Conservation (phyloP, 2,329 filamentous ascomycete species). For the Colletotrichum neosansevieriae region DNA sequence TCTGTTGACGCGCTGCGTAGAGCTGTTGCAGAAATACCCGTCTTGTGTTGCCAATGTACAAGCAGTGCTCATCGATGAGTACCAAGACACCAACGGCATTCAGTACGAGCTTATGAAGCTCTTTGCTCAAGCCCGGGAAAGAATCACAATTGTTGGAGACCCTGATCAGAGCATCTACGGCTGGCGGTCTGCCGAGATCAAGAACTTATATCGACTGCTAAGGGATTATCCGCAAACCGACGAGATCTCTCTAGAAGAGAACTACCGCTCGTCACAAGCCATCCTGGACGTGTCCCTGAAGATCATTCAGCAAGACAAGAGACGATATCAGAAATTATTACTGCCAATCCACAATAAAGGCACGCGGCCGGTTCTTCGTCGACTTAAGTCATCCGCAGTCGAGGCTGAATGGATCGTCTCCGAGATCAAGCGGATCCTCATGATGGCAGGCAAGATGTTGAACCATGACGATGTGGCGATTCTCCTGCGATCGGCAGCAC, state of each 20-base stretch:
- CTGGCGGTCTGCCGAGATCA: slow-evolving; percentile 92
- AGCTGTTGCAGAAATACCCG: slow-evolving; percentile 79
- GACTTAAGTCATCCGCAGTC: slow-evolving; percentile 73
- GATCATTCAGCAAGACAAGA: slow-evolving; percentile 90
- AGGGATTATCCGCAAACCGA: slow-evolving; percentile 81
- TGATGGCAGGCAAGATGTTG: slow-evolving; percentile 80
- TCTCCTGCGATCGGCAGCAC: slow-evolving; percentile 83
- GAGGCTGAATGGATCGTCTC: slow-evolving; percentile 92
- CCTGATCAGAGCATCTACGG: slow-evolving; percentile 99
- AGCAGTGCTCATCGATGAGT: slow-evolving; percentile 94
- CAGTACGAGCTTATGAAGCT: slow-evolving; percentile 96
- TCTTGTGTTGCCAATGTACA: slow-evolving; percentile 90
- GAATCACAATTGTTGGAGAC: slow-evolving; percentile 96
- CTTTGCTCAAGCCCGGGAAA: slow-evolving; percentile 77
- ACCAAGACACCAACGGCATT: slow-evolving; percentile 95
- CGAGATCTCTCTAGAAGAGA: slow-evolving; percentile 89
- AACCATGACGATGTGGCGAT: slow-evolving; percentile 85
- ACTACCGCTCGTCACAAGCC: slow-evolving; percentile 90
- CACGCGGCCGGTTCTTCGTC: slow-evolving; percentile 83
- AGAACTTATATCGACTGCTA: slow-evolving; percentile 85
- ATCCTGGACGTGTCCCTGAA: slow-evolving; percentile 85
- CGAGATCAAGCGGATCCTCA: slow-evolving; percentile 79
- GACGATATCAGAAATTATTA: slow-evolving; percentile 82
- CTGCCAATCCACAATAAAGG: slow-evolving; percentile 85
- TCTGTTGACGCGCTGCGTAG: slow-evolving; percentile 83